Evolutionary conservation across 345 rosid genomes (phyloP), one percentile per base, ranked within the genome.

Genomic region (Ailanthus altissimus): DNA sequence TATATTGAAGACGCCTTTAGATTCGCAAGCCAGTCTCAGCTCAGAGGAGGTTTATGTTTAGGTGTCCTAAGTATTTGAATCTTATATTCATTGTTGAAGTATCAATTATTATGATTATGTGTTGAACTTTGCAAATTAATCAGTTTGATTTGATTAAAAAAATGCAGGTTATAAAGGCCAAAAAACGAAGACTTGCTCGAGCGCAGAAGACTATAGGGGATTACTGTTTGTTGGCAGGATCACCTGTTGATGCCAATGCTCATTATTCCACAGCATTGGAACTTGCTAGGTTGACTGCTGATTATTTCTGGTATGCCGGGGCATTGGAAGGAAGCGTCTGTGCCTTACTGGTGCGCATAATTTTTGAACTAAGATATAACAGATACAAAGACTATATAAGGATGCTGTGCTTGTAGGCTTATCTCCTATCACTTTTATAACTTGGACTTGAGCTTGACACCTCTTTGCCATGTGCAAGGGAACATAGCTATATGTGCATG

Each of bases 181-280:
- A 97, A 81, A 97, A 94, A 79, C 82, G 98, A 56, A 92, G 99
- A 67, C 90, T 96, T 75, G 97, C 92, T 11, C 93, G 98, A 42
- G 97, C 97, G 32, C 99, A 97, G 70, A 97, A 97, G 88, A 94
- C 97, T 16, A 97, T 92, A n/a, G 99, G 99, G 79, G 99, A 94
- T 86, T 97, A 97, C 67, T 94, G 96, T 81, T 87, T 97, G 85
- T 81, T 97, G 85, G 99, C 98, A 28, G 99, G 98, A 75, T 97
- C 99, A 40, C 99, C 99, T 81, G 93, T 92, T 84, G 99, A 94
- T 91, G 97, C 99, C 70, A 91, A 94, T 83, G 98, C 97, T 36
- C 99, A 97, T 79, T 97, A 94, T 88, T 83, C 89, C 32, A 97
- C 99, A 43, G 98, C 99, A 26, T 47, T 91, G 56, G 98, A 94